Evolutionary conservation across 371 early-diverging fungal genomes (phyloP), one percentile per base, ranked within the genome.

Genomic region (Gilbertella persicaria): DNA sequence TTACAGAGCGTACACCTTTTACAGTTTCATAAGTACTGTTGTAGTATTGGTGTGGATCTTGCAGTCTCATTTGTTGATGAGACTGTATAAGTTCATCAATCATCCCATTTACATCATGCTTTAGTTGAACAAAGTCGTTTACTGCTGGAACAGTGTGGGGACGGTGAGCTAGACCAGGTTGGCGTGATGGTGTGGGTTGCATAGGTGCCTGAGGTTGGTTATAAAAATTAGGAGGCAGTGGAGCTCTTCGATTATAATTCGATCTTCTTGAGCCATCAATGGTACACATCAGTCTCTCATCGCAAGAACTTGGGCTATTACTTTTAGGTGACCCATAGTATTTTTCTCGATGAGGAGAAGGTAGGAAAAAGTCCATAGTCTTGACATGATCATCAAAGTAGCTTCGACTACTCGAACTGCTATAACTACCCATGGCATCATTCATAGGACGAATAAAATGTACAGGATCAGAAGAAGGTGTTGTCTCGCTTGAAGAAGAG

Each of bases 41-140:
- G 14, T 43, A 42, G 24, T 49, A 55, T 21, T 38, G 5, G 0
- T 7, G 17, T 21, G 2, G 17, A 13, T 44, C 29, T 3, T 44
- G 16, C 5, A 1, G 9, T 12, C 28, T 51, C 28, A 23, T 37
- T n/a, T 55, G 48, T 29, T 51, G 51, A 17, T 57, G 53, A 13
- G 54, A 52, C 21, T 48, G 53, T 12, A 62, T 50, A 17, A 53
- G 41, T 4, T 58, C 16, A 35, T 63, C 58, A 25, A 63, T 28
- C 29, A 53, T 21, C n/a, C 29, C 21, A 19, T 53, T 50, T 6
- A 63, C 38, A 30, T 63, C 58, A 16, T 50, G 9, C n/a, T 58
- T 58, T 7, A 62, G 48, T 25, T 44, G 53, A 28, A 29, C 24
- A 10, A 56, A 19, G 20, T 57, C 38, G 2, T 49, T 33, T 8